These are phyloP conservation scores for Ganoderma lucidum DNA, from an alignment of 1,284 basidiomycete species.

Conservation along the genomic window DNA sequence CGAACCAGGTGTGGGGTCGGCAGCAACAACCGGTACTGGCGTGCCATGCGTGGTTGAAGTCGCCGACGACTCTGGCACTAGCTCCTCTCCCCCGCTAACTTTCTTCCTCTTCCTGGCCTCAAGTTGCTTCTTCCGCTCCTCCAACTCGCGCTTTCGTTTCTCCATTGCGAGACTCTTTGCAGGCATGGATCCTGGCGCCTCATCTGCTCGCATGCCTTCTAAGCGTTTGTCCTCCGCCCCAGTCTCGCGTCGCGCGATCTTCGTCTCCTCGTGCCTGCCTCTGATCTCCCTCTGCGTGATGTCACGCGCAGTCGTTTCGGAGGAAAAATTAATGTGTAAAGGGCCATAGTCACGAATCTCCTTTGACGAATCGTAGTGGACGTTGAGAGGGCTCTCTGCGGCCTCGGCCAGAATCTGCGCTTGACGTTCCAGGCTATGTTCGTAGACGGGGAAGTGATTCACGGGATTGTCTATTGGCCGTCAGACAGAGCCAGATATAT, in stretches of 20 bases:
- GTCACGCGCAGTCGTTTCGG: constrained; percentile 65
- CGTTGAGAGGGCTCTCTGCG: constrained; percentile 76
- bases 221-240: constrained; percentile 69
- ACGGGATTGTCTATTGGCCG: constrained; percentile 69
- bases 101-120: constrained; percentile 84
- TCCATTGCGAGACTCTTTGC: constrained; percentile 70
- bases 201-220: constrained; percentile 64
- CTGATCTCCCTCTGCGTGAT: constrained; percentile 76
- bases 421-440: constrained; percentile 81
- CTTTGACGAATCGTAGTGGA: constrained; percentile 83
- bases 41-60: background rate
- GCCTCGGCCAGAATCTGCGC: constrained; percentile 79
- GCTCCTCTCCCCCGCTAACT: constrained; percentile 35
- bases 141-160: constrained; percentile 82
- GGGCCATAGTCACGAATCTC: constrained; percentile 92
- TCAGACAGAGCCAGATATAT: constrained; percentile 13
- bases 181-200: constrained; percentile 34
- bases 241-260: constrained; percentile 62
- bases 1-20: constrained; percentile 59
- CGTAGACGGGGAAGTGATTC: constrained; percentile 87
- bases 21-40: constrained; percentile 19
- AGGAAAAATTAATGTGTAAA: constrained; percentile 89
- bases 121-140: constrained; percentile 78
- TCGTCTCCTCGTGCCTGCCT: constrained; percentile 75
- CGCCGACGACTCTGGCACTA: background rate